phyloP scores from a whole-genome alignment of 768 basidiomycete genomes.

The Suillus plorans region DNA sequence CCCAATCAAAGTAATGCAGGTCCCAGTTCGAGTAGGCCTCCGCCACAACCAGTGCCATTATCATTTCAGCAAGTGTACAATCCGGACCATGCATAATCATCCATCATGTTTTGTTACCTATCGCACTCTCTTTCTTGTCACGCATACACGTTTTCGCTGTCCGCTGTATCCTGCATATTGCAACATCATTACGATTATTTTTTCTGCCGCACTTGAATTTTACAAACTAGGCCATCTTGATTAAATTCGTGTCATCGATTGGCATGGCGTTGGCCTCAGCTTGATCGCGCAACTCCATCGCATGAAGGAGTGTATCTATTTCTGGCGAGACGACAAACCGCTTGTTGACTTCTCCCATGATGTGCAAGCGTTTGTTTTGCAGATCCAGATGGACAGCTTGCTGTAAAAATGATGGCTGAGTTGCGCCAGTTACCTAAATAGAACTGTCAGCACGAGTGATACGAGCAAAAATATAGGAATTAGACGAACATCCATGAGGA shows the following conservation, averaged over 20 bases:
- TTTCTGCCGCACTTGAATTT: background rate
- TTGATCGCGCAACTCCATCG: conserved; percentile 57
- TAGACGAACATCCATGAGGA: conserved; percentile 71
- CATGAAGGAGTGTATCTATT: conserved; percentile 67
- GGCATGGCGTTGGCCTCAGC: conserved; percentile 23
- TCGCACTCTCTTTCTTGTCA: conserved; percentile 6
- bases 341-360: conserved; percentile 86
- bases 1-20: background rate
- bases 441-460: background rate
- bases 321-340: conserved; percentile 85
- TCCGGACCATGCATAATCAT: conserved; percentile 1
- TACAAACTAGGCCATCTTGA: conserved; percentile 51
- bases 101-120: conserved; percentile 5
- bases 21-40: conserved; percentile 4
- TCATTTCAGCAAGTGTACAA: conserved; percentile 6
- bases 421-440: conserved; percentile 72
- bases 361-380: conserved; percentile 54
- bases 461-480: background rate
- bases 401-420: conserved; percentile 85
- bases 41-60: background rate
- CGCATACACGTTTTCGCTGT: background rate
- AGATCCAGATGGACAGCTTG: conserved; percentile 77
- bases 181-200: background rate
- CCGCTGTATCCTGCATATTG: background rate
- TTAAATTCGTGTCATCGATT: conserved; percentile 46